A percentile compares a stretch with the other conserved stretches of the same genome.
Conservation (phyloP, 2,329 filamentous ascomycete genomes). For the Clarireedia monteithiana region DNA sequence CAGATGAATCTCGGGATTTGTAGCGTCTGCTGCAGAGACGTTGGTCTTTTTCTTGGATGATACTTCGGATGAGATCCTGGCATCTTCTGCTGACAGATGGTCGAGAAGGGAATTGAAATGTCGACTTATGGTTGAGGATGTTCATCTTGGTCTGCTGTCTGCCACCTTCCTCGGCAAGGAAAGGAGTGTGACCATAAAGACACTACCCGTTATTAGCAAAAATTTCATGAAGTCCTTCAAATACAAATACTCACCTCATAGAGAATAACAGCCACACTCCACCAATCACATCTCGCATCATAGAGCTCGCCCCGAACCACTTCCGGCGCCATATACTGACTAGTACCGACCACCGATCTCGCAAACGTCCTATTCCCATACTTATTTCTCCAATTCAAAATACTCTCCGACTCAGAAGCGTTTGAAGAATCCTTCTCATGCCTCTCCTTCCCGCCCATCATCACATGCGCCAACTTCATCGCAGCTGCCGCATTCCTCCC, state of each 20-base stretch:
- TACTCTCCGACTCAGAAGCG: conserved; percentile 33
- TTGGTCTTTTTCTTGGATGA: conserved; percentile 66
- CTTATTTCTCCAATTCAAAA: conserved; percentile 64
- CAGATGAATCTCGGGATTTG: conserved; percentile 50
- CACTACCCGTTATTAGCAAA: conserved; percentile 43
- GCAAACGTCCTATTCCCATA: conserved; percentile 65
- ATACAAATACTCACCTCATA: conserved; percentile 54
- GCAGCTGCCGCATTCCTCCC: conserved; percentile 34
- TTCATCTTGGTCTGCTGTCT: conserved; percentile 78
- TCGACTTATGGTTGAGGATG: conserved; percentile 66
- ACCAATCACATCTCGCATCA: conserved; percentile 93
- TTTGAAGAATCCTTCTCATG: conserved; percentile 31
- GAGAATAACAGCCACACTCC: conserved; percentile 90
- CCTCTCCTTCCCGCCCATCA: conserved; percentile 33
- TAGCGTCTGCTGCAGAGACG: conserved; percentile 75
- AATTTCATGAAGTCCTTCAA: neutral
- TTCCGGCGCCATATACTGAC: conserved; percentile 97
- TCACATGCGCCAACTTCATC: conserved; percentile 33
- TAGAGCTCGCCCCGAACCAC: conserved; percentile 76
- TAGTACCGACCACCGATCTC: conserved; percentile 84
- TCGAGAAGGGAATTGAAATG: conserved; percentile 62
- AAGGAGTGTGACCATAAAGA: conserved; percentile 85
- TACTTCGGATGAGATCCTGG: conserved; percentile 64
- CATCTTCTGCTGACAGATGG: conserved; percentile 61
- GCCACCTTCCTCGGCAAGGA: conserved; percentile 65